phyloP scores from a whole-genome alignment of 2,329 filamentous ascomycete genomes.

The Thielaviopsis punctulata region DNA sequence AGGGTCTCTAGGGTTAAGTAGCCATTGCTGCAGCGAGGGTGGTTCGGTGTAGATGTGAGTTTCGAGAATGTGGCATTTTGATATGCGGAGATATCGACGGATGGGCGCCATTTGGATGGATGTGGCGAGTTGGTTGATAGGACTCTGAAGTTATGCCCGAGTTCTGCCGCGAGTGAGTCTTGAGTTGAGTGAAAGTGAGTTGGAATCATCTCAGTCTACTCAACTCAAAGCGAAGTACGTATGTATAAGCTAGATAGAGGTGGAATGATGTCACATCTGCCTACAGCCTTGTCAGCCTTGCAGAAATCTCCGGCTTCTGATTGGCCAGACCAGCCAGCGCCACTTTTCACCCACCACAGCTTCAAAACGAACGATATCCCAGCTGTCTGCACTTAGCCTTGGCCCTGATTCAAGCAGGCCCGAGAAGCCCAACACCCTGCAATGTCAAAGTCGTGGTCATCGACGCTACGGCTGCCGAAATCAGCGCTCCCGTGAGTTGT shows the following conservation, averaged over 20 bases:
- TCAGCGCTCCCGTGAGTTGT: constrained; percentile 49
- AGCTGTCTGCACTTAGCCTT: too few species aligned
- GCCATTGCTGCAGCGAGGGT: constrained; percentile 68
- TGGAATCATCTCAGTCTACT: not conserved
- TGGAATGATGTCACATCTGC: not conserved
- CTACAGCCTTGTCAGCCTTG: constrained; percentile 6
- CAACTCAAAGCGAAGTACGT: not conserved
- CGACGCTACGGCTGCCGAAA: constrained; percentile 58
- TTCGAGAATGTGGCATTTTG: constrained; percentile 88
- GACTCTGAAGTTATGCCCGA: too few species aligned
- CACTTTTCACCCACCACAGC: constrained; percentile 3
- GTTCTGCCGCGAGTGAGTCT: too few species aligned
- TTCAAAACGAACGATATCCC: not conserved
- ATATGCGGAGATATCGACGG: constrained; percentile 77
- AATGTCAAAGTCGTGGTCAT: constrained; percentile 49
- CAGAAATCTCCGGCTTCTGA: constrained; percentile 1
- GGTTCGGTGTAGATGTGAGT: constrained; percentile 91
- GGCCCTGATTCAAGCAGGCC: too few species aligned
- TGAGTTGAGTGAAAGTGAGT: not conserved
- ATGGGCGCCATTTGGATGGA: constrained; percentile 57
- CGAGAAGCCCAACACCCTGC: not conserved
- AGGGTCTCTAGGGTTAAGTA: constrained; percentile 59
- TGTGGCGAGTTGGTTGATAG: not conserved
- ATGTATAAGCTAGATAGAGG: not conserved
- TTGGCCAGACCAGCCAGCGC: constrained; percentile 3